Evolutionary conservation across 2,329 filamentous ascomycete genomes (phyloP).

Genomic region (Monilinia polystroma): DNA sequence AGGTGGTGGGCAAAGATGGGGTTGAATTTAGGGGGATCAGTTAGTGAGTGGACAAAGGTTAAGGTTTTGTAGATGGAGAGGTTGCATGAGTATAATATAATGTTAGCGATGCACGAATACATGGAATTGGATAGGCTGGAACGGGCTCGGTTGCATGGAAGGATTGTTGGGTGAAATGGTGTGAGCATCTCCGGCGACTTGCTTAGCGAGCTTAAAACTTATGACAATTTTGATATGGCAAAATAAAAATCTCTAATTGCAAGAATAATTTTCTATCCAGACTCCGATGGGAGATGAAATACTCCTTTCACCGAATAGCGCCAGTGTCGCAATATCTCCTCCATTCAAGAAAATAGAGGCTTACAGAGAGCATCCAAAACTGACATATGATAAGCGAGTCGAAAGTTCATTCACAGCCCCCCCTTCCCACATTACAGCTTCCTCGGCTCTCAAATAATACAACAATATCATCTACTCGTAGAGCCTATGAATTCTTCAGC

Average conservation of each 20-base stretch:
- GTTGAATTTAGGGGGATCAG: conserved; percentile 65
- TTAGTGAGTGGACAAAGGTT: conserved; percentile 71
- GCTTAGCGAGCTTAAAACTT: background rate
- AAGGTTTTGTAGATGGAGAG: conserved; percentile 44
- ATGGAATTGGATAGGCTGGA: background rate
- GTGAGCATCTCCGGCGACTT: background rate
- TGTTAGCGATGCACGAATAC: background rate
- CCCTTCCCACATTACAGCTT: no score
- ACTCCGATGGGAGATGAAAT: background rate
- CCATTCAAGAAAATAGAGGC: background rate
- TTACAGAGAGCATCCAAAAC: no score
- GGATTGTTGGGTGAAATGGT: background rate
- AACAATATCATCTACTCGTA: no score
- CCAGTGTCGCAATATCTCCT: background rate
- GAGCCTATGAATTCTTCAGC: no score
- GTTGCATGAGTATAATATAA: background rate
- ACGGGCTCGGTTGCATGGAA: background rate
- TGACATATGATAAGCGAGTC: no score
- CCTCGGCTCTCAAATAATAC: no score
- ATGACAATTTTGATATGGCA: background rate
- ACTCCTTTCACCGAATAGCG: background rate
- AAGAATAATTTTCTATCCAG: background rate
- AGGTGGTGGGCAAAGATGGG: conserved; percentile 84
- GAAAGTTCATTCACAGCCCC: no score
- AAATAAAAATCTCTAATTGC: background rate